These are phyloP conservation scores for Thamnidium elegans DNA, from an alignment of 192 early-diverging fungal genomes.

Conservation along the genomic window DNA sequence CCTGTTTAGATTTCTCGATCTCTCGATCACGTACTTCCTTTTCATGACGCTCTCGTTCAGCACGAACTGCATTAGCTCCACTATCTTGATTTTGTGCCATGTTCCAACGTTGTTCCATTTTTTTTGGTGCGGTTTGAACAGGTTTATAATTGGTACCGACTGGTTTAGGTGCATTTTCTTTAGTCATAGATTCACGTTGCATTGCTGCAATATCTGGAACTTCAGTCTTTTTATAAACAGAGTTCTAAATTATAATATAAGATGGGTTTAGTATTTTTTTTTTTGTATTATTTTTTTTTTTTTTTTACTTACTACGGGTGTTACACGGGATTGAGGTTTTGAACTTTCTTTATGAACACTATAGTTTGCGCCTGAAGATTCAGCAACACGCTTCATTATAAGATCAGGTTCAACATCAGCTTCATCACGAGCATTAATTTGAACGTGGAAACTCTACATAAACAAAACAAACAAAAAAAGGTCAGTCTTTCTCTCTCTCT, in stretches of 20 bases:
- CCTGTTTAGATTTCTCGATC: not conserved
- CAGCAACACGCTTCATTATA: slow-evolving; percentile 83
- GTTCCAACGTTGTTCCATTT: slow-evolving; percentile 29
- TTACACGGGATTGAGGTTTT: slow-evolving; percentile 36
- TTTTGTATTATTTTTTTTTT: not conserved
- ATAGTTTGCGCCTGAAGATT: slow-evolving; percentile 89
- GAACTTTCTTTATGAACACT: slow-evolving; percentile 64
- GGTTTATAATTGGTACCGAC: slow-evolving; percentile 38
- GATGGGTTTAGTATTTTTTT: not conserved
- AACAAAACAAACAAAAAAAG: slow-evolving; percentile 1
- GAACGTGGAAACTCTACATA: slow-evolving; percentile 73
- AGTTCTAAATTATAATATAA: slow-evolving; percentile 37
- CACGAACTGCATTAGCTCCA: slow-evolving; percentile 24
- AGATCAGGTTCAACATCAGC: slow-evolving; percentile 76
- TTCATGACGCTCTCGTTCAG: slow-evolving; percentile 30
- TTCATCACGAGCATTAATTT: slow-evolving; percentile 82
- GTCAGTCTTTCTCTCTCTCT: not conserved
- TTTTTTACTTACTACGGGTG: slow-evolving; percentile 42
- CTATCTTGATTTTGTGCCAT: slow-evolving; percentile 14
- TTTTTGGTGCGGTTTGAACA: slow-evolving; percentile 38
- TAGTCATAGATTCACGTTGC: slow-evolving; percentile 47
- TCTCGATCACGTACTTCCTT: slow-evolving; percentile 35
- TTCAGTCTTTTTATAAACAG: slow-evolving; percentile 58
- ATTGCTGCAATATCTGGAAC: slow-evolving; percentile 56
- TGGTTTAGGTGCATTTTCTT: slow-evolving; percentile 36